Percentiles rank a stretch among this genome's conserved stretches.
Conservation (phyloP, 768 basidiomycete species). For the Lactarius hatsudake region DNA sequence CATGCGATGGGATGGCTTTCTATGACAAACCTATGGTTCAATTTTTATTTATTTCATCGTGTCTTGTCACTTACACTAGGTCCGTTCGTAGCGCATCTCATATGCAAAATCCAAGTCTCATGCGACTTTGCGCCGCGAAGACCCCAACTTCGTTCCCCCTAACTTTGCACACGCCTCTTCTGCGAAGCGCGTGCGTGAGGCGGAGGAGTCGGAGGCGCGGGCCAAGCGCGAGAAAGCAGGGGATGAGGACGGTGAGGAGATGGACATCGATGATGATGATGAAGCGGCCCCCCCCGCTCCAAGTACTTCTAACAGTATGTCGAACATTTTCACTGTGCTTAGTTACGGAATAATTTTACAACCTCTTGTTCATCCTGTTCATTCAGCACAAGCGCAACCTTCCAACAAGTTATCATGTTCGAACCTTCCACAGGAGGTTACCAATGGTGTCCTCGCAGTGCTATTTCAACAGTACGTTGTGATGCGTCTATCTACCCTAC, state of each 20-base stretch:
- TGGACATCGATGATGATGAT: constrained; percentile 93
- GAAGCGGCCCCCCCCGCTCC: constrained; percentile 38
- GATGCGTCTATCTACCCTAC: not conserved
- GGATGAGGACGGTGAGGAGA: constrained; percentile 75
- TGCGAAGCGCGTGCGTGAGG: constrained; percentile 65
- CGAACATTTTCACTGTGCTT: constrained; percentile 22
- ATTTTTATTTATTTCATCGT: constrained; percentile 25
- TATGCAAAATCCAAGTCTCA: constrained; percentile 90
- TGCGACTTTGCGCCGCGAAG: constrained; percentile 75
- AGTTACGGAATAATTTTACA: constrained; percentile 14
- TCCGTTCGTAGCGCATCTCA: constrained; percentile 65
- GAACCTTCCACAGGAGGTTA: constrained; percentile 89
- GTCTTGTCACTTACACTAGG: constrained; percentile 20
- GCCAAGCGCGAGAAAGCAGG: constrained; percentile 57
- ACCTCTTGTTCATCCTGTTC: constrained; percentile 30
- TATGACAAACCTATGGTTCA: constrained; percentile 90
- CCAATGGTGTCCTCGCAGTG: constrained; percentile 79
- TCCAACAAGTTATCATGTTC: constrained; percentile 56
- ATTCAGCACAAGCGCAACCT: constrained; percentile 50
- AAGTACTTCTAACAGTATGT: constrained; percentile 48
- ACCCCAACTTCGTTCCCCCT: constrained; percentile 78
- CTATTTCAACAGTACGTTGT: constrained; percentile 85
- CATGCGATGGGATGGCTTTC: constrained; percentile 88
- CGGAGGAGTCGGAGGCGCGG: constrained; percentile 50
- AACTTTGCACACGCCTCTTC: constrained; percentile 57